Evolutionary conservation across 441 rosid genomes (phyloP), one percentile per base, ranked within the genome.

Genomic region (Sinapis alba): DNA sequence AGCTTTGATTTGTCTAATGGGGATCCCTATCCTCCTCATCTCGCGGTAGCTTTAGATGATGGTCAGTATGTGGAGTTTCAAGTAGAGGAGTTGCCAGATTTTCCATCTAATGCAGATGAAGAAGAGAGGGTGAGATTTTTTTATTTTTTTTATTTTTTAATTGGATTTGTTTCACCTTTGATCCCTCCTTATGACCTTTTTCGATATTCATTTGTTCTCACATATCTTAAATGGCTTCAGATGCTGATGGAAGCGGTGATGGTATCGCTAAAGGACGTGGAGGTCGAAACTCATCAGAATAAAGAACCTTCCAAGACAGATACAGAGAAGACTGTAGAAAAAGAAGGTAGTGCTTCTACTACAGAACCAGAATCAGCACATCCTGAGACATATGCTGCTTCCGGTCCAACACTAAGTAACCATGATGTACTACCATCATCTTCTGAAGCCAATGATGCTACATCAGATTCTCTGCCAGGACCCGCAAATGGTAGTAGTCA

Each of bases 41-140:
- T 88, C 15, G 85, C 84, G 51, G 89, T 84, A 62, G 89, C 93
- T 20, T 80, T 89, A 62, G 95, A 90, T 45, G 93, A 87, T 74
- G 97, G 90, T 71, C 93, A 86, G 43, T 93, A 83, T 70, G 91
- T 89, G 68, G 99, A 93, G 84, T 93, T 89, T 82, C 87, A 89
- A 51, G 84, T 93, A 18, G 95, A 88, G 57, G 99, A 91, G 81
- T 83, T 90, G 72, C 63, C 84, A 45, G 97, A 95, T 75, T 89
- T 87, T 80, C 97, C 98, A 27, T 77, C 87, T 69, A 85, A 74
- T 58, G 85, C 74, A 58, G 94, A 89, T 83, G 97, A 91, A 83
- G 98, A 96, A 85, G 99, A 93, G 78, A 86, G 86, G 92, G 99
- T 90, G 69, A 84, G 89, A n/a, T n/a, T n/a, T n/a, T n/a, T n/a